phyloP scores from a whole-genome alignment of 768 basidiomycete species.

The Austroboletus festivus region DNA sequence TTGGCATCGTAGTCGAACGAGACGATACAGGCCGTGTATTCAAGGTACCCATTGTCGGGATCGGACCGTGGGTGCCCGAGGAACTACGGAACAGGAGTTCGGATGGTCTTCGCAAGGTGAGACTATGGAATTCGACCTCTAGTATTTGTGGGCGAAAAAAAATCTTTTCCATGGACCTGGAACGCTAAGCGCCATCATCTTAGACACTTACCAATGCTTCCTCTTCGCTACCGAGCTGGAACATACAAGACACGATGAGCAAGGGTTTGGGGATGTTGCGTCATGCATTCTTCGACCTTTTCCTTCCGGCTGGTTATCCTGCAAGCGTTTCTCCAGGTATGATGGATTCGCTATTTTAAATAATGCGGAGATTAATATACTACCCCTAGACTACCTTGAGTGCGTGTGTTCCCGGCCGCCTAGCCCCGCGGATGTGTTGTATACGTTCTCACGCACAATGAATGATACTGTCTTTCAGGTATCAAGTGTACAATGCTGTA shows the following conservation, averaged over 20 bases:
- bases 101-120: conserved; percentile 15
- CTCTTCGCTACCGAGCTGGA: not conserved
- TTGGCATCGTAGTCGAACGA: conserved; percentile 18
- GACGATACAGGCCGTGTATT: conserved; percentile 20
- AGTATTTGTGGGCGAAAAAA: conserved; percentile 1
- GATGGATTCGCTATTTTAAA: not conserved
- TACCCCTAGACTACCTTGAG: conserved; percentile 50
- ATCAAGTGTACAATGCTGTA: conserved; percentile 61
- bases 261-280: conserved; percentile 2
- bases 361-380: not conserved
- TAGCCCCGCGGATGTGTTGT: too few relatives aligned
- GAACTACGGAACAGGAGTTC: not conserved
- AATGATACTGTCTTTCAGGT: conserved; percentile 37
- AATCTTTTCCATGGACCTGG: not conserved
- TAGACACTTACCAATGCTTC: conserved; percentile 4
- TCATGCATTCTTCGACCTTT: conserved; percentile 35
- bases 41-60: conserved; percentile 16
- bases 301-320: conserved; percentile 64
- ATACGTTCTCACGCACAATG: conserved; percentile 1
- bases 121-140: not conserved
- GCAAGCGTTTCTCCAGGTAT: conserved; percentile 57
- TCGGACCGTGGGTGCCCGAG: conserved; percentile 1
- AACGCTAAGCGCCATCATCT: conserved; percentile 2
- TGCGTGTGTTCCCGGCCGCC: conserved; percentile 28
- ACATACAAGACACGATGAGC: not conserved